Percentiles rank a stretch among this genome's conserved stretches.
Evolutionary conservation across 306 rosid species (phyloP).

Genomic region (Cucumis cinereus): DNA sequence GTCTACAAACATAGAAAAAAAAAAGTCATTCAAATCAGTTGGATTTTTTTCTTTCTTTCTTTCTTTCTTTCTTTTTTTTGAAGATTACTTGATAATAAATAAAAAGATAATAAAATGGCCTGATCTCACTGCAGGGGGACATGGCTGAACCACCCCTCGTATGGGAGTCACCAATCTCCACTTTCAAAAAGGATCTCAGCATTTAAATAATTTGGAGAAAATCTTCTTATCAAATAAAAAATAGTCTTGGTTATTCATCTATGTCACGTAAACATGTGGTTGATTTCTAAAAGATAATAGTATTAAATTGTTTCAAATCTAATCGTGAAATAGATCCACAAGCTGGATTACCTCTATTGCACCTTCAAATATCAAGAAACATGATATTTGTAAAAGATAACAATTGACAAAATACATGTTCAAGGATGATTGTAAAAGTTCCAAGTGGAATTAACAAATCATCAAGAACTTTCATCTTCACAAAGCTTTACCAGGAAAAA

Average conservation of each 20-base stretch:
- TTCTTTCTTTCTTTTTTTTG: too few species aligned
- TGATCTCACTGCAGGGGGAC: background rate
- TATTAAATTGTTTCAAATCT: background rate
- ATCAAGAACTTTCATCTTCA: background rate
- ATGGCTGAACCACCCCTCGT: background rate
- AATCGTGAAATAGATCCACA: background rate
- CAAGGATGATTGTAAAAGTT: background rate
- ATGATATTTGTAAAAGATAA: background rate
- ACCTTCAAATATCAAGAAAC: background rate
- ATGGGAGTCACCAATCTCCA: background rate
- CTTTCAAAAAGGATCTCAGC: background rate
- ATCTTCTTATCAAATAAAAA: background rate
- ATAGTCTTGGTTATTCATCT: background rate
- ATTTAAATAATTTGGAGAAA: background rate
- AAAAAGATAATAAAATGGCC: background rate
- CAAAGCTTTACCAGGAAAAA: background rate
- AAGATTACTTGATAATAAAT: background rate
- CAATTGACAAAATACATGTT: background rate
- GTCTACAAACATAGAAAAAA: background rate
- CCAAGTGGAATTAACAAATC: background rate
- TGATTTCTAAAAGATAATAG: background rate
- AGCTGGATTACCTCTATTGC: background rate
- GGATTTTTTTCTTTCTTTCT: background rate
- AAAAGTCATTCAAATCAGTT: background rate
- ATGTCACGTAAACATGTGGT: background rate